Percentiles rank a stretch among this genome's conserved stretches.
These are phyloP conservation scores for Coniochaeta pulveracea DNA, from an alignment of 2,329 filamentous ascomycete species.

Conservation along the genomic window DNA sequence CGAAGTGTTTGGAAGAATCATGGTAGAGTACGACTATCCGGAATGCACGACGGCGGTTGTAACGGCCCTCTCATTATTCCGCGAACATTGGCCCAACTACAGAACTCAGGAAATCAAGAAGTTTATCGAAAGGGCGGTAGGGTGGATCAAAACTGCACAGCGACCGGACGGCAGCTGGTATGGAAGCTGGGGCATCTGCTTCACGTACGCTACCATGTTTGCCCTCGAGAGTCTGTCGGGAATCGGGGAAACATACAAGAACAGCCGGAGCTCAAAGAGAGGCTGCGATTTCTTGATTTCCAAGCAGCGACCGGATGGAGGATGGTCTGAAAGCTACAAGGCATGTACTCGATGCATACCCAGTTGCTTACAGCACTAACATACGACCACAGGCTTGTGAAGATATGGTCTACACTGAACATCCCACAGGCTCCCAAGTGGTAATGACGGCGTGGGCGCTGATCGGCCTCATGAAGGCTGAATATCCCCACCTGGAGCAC, in stretches of 20 bases:
- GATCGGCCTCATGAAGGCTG: slow-evolving; percentile 71
- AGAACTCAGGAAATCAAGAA: slow-evolving; percentile 60
- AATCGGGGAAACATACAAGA: slow-evolving; percentile 71
- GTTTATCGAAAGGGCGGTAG: slow-evolving; percentile 63
- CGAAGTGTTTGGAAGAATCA: slow-evolving; percentile 92
- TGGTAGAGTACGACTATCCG: slow-evolving; percentile 97
- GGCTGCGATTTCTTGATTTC: slow-evolving; percentile 80
- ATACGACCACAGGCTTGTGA: no score
- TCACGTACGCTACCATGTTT: slow-evolving; percentile 96
- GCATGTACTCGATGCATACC: slow-evolving; percentile 21
- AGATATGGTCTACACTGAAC: slow-evolving; percentile 61
- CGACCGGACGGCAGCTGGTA: slow-evolving; percentile 87
- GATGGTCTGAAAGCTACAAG: slow-evolving; percentile 92
- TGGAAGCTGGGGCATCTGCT: slow-evolving; percentile 95
- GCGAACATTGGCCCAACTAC: slow-evolving; percentile 71
- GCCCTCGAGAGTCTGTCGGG: slow-evolving; percentile 76
- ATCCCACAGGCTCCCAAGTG: slow-evolving; percentile 67
- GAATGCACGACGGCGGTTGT: slow-evolving; percentile 96
- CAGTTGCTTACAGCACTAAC: slow-evolving; percentile 21
- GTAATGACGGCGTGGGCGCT: slow-evolving; percentile 91
- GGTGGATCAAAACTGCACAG: slow-evolving; percentile 75
- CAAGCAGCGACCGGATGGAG: slow-evolving; percentile 78
- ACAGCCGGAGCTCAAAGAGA: slow-evolving; percentile 55
- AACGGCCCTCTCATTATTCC: slow-evolving; percentile 75
- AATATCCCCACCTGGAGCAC: slow-evolving; percentile 63